Evolutionary conservation across 164 flowering plant genomes (phyloP).

Genomic region (Aristolochia contorta): DNA sequence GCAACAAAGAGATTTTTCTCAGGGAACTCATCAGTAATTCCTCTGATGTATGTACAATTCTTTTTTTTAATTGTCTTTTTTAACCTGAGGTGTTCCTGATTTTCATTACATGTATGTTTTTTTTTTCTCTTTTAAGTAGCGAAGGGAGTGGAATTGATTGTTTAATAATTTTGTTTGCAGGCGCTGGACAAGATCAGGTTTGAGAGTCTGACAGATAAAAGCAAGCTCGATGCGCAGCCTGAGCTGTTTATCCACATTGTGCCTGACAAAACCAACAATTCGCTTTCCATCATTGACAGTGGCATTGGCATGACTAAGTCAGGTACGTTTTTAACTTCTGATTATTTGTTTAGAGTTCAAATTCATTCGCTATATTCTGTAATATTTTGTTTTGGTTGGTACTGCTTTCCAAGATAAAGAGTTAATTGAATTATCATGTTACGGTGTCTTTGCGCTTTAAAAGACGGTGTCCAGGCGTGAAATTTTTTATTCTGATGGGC

Average conservation of each 20-base stretch:
- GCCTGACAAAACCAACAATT: conserved; percentile 14
- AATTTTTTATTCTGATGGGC: neutral
- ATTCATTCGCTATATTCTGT: neutral
- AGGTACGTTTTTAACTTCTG: conserved; percentile 1
- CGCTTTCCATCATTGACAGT: conserved; percentile 11
- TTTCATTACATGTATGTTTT: neutral
- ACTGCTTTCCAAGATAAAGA: neutral
- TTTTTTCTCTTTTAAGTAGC: neutral
- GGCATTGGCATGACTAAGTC: conserved; percentile 18
- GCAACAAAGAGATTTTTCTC: conserved; percentile 82
- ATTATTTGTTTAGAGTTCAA: neutral
- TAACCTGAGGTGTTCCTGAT: too few species aligned
- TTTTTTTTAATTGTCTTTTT: neutral
- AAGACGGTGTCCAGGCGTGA: neutral
- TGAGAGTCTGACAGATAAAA: conserved; percentile 35
- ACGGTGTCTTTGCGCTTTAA: neutral
- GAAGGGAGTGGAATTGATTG: neutral
- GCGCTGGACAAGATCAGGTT: conserved; percentile 39
- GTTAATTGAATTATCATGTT: too few species aligned
- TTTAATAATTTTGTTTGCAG: neutral
- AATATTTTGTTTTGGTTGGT: neutral
- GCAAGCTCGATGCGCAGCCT: conserved; percentile 24
- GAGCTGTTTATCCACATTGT: conserved; percentile 15
- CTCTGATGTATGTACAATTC: conserved; percentile 35
- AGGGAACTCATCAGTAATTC: conserved; percentile 77